These are phyloP conservation scores for Thalassiosira oceanica DNA, from an alignment of 352 stramenopile genomes.

Conservation along the genomic window DNA sequence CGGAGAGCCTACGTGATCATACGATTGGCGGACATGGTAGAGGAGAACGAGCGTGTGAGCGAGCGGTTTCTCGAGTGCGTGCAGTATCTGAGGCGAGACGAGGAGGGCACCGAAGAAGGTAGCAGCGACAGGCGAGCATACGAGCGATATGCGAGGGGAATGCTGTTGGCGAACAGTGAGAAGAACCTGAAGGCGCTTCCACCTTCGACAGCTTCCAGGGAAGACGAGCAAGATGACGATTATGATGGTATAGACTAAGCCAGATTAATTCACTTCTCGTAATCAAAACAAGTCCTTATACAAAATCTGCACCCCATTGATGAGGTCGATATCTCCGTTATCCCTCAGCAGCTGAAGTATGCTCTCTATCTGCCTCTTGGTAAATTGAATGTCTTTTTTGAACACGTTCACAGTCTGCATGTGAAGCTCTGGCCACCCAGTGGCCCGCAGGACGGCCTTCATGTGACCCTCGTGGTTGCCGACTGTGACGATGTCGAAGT, in stretches of 20 bases:
- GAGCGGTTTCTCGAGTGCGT: constrained; percentile 79
- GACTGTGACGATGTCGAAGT: constrained; percentile 16
- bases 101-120: constrained; percentile 71
- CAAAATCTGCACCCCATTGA: no score
- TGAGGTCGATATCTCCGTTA: constrained; percentile 4
- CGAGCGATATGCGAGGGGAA: constrained; percentile 32
- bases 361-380: constrained; percentile 11
- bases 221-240: constrained; percentile 17
- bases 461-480: constrained; percentile 1
- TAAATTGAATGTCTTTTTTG: constrained; percentile 5
- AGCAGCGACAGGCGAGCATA: constrained; percentile 61
- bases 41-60: constrained; percentile 72
- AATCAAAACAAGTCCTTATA: no score
- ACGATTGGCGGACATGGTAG: constrained; percentile 75
- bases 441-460: neutral
- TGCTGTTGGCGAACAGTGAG: constrained; percentile 12
- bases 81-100: constrained; percentile 75
- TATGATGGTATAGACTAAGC: constrained; percentile 69
- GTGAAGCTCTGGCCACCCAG: neutral
- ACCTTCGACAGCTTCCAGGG: neutral
- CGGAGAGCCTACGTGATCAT: constrained; percentile 68
- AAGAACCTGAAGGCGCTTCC: constrained; percentile 15
- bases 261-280: no score
- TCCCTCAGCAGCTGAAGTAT: constrained; percentile 3
- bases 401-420: neutral